phyloP scores from a whole-genome alignment of 805 yeast species.

The Nakazawaea wyomingensis region DNA sequence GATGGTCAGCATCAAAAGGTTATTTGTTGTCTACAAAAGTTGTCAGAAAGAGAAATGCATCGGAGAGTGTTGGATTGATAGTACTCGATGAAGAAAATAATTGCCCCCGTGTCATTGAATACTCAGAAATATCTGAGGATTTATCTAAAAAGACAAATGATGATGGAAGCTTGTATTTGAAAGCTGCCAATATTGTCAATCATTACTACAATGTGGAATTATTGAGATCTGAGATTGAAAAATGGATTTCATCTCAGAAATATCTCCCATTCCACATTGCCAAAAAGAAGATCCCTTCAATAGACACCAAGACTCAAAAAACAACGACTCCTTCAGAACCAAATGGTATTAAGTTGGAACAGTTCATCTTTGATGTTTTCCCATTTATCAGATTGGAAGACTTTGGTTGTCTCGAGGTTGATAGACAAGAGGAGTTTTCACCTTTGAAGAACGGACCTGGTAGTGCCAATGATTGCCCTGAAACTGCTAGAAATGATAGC shows the following conservation, averaged over 20 bases:
- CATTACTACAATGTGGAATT: conserved; percentile 89
- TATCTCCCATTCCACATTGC: conserved; percentile 93
- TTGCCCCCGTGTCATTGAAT: conserved; percentile 88
- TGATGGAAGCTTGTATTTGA: conserved; percentile 57
- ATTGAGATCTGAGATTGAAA: conserved; percentile 50
- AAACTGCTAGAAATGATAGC: conserved; percentile 65
- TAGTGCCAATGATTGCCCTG: conserved; percentile 78
- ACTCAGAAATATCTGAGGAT: conserved; percentile 79
- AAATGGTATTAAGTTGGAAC: conserved; percentile 93
- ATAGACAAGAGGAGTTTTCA: conserved; percentile 78
- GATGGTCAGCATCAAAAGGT: conserved; percentile 66
- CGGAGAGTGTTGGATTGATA: conserved; percentile 88
- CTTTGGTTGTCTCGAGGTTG: conserved; percentile 92
- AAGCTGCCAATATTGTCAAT: conserved; percentile 97
- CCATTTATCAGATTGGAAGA: conserved; percentile 62
- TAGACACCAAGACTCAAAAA: conserved; percentile 43
- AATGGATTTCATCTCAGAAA: conserved; percentile 64
- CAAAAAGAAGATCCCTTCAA: conserved; percentile 71
- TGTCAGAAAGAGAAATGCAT: conserved; percentile 85
- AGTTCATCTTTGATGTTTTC: conserved; percentile 94
- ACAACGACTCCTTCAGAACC: conserved; percentile 61
- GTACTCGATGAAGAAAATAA: conserved; percentile 55
- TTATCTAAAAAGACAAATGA: conserved; percentile 64
- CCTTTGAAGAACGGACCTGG: conserved; percentile 92
- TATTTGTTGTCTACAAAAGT: conserved; percentile 87